phyloP scores from a whole-genome alignment of 768 basidiomycete species.

The Rossbeevera mucosa region DNA sequence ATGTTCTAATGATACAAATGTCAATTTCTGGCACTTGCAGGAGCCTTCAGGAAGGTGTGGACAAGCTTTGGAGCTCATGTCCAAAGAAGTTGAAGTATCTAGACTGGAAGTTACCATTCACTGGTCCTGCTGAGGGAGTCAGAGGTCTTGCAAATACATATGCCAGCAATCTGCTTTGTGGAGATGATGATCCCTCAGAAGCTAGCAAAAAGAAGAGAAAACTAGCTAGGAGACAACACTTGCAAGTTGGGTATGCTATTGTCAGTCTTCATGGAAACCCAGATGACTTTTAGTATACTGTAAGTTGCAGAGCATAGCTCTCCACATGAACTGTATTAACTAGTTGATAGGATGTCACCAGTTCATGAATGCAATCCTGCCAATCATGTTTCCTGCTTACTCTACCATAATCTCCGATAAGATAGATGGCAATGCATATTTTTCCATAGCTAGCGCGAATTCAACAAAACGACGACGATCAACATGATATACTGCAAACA shows the following conservation, averaged over 20 bases:
- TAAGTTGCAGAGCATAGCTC: not conserved
- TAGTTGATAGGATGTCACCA: not conserved
- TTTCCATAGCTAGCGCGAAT: constrained; percentile 22
- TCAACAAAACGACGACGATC: constrained; percentile 23
- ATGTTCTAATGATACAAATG: not conserved
- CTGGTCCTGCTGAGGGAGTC: not conserved
- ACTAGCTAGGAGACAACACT: not conserved
- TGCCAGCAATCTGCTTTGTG: not conserved
- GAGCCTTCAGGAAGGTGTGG: not conserved
- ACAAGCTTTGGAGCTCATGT: not conserved
- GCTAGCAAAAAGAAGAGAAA: not conserved
- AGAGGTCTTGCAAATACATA: not conserved
- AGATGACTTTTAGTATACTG: not conserved
- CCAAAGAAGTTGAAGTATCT: not conserved
- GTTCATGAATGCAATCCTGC: no score
- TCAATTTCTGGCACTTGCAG: not conserved
- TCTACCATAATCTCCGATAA: no score
- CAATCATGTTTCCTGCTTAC: no score
- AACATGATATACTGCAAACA: constrained; percentile 18
- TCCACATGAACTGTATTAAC: not conserved
- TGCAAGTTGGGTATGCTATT: not conserved
- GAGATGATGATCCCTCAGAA: not conserved
- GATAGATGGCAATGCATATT: no score
- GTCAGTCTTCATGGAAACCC: not conserved
- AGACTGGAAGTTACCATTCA: not conserved